Evolutionary conservation across 176 grass and related monocot genomes (phyloP).

Genomic region (Triticum aestivum): DNA sequence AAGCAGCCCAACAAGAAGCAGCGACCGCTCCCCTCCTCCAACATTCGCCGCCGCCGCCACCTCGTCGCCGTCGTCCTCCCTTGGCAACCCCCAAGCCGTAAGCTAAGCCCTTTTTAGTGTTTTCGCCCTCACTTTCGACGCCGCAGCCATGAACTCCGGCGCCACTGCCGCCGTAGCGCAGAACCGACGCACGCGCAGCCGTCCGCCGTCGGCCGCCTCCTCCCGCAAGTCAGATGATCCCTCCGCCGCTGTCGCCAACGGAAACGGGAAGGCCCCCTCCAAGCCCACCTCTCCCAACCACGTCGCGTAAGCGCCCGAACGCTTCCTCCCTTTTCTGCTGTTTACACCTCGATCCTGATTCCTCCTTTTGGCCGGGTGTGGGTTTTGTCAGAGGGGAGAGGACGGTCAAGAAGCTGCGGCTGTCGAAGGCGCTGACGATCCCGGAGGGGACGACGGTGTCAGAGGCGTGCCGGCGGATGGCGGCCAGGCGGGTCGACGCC

Average conservation of each 20-base stretch:
- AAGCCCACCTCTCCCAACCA: slow-evolving; percentile 45
- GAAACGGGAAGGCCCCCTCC: slow-evolving; percentile 37
- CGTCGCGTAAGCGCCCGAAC: slow-evolving; percentile 34
- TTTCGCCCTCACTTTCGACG: neutral
- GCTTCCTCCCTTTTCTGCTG: neutral
- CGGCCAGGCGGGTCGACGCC: slow-evolving; percentile 59
- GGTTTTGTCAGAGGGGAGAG: slow-evolving; percentile 62
- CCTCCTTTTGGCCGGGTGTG: neutral
- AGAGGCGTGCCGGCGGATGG: slow-evolving; percentile 86
- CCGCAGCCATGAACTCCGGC: slow-evolving; percentile 21
- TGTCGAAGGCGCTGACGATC: slow-evolving; percentile 90
- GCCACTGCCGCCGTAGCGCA: neutral
- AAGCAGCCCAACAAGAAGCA: slow-evolving; percentile 16
- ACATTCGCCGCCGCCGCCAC: slow-evolving; percentile 28
- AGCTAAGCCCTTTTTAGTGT: neutral
- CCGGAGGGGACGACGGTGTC: slow-evolving; percentile 71
- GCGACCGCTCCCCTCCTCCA: slow-evolving; percentile 34
- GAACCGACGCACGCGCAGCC: slow-evolving; percentile 42
- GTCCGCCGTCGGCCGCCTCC: slow-evolving; percentile 43
- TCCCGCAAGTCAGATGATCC: slow-evolving; percentile 39
- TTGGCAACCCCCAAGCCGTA: neutral
- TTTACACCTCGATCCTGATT: neutral
- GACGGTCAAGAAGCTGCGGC: slow-evolving; percentile 86
- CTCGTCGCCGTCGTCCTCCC: neutral
- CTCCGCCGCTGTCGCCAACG: neutral